Evolutionary conservation across 2,329 filamentous ascomycete genomes (phyloP).

Genomic region (Monosporascus sp.): DNA sequence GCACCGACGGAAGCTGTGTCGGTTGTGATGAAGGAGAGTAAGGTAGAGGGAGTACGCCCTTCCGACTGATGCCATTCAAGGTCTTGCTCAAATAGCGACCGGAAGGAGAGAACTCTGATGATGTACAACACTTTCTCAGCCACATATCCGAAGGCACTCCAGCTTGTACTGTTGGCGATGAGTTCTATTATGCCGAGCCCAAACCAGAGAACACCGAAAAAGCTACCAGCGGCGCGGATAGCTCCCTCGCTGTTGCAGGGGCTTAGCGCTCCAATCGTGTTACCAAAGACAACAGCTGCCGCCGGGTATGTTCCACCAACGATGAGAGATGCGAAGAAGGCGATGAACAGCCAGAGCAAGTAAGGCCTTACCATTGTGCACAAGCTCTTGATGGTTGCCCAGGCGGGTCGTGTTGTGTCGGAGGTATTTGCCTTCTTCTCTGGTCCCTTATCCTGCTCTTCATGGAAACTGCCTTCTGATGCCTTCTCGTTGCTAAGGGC

Average conservation of each 20-base stretch:
- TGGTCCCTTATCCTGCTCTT: conserved; percentile 4
- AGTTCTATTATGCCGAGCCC: conserved; percentile 51
- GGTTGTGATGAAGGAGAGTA: conserved; percentile 64
- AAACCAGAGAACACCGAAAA: conserved; percentile 40
- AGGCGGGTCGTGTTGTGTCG: conserved; percentile 21
- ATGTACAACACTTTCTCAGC: conserved; percentile 62
- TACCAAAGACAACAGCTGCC: conserved; percentile 52
- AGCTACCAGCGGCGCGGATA: conserved; percentile 30
- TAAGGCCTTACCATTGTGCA: conserved; percentile 34
- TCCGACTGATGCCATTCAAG: conserved; percentile 67
- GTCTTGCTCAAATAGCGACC: conserved; percentile 60
- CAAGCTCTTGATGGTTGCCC: conserved; percentile 34
- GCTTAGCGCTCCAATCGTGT: conserved; percentile 46
- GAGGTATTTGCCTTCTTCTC: conserved; percentile 5
- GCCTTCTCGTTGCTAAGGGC: conserved; percentile 10
- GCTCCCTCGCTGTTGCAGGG: conserved; percentile 36
- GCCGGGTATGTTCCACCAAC: conserved; percentile 50
- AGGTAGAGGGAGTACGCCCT: conserved; percentile 52
- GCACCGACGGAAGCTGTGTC: conserved; percentile 64
- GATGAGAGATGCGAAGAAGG: conserved; percentile 40
- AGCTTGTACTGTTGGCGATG: conserved; percentile 55
- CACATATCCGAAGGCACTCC: conserved; percentile 46
- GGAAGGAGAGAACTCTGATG: conserved; percentile 58
- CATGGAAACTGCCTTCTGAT: conserved; percentile 3
- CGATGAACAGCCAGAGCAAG: conserved; percentile 33